Evolutionary conservation across 2,329 filamentous ascomycete species (phyloP).

Genomic region (Hirsutella rhossiliensis): DNA sequence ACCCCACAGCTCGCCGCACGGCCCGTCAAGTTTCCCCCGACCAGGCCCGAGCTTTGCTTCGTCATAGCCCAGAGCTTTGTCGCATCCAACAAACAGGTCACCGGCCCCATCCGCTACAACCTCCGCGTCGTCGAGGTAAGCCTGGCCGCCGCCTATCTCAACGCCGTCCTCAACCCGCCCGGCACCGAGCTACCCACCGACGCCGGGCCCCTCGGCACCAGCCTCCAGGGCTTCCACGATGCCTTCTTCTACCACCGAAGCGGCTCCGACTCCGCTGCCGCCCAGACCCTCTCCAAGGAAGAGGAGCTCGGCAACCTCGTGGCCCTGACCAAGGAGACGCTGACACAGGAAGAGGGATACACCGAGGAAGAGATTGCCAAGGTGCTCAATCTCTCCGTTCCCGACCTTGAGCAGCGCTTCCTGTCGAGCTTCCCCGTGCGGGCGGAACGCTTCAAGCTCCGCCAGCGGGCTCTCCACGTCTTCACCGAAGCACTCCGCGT

Average conservation of each 20-base stretch:
- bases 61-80: conserved; percentile 93
- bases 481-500: conserved; percentile 84
- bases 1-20: conserved; percentile 63
- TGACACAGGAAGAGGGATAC: conserved; percentile 73
- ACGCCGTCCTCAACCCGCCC: conserved; percentile 43
- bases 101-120: conserved; percentile 90
- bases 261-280: conserved; percentile 24
- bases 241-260: conserved; percentile 53
- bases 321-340: conserved; percentile 53
- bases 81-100: conserved; percentile 86
- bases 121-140: conserved; percentile 92
- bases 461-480: conserved; percentile 80
- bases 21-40: conserved; percentile 71
- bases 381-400: conserved; percentile 55
- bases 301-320: conserved; percentile 67
- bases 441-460: conserved; percentile 75
- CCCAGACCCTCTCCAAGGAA: conserved; percentile 32
- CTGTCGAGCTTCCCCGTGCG: conserved; percentile 83
- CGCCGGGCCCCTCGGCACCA: conserved; percentile 69
- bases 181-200: conserved; percentile 59
- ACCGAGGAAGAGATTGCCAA: conserved; percentile 73
- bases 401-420: conserved; percentile 64
- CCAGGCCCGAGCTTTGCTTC: conserved; percentile 75
- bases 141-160: conserved; percentile 63
- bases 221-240: conserved; percentile 77